A percentile compares a stretch with the other conserved stretches of the same genome.
Evolutionary conservation across 2,329 filamentous ascomycete genomes (phyloP).

Genomic region (Fusarium sp.): DNA sequence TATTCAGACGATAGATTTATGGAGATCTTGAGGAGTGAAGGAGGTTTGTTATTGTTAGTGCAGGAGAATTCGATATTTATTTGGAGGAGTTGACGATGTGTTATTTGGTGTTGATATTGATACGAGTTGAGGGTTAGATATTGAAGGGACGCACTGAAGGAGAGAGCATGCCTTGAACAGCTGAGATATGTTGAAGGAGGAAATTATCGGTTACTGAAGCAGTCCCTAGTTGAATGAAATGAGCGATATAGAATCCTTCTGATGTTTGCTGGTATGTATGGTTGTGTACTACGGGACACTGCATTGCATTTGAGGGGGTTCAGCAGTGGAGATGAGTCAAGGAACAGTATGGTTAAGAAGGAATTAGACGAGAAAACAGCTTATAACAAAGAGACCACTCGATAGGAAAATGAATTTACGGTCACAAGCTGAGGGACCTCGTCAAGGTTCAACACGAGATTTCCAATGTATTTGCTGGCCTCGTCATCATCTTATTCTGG

Average conservation of each 20-base stretch:
- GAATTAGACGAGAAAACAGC: not conserved
- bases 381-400: not conserved
- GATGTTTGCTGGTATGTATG: constrained; percentile 20
- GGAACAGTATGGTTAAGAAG: not conserved
- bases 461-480: constrained; percentile 1
- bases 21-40: constrained; percentile 5
- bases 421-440: not conserved
- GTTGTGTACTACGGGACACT: constrained; percentile 19
- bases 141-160: constrained; percentile 6
- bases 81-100: constrained; percentile 9
- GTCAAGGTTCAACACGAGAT: not conserved
- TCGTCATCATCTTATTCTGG: constrained; percentile 4
- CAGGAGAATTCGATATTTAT: constrained; percentile 8
- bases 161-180: not conserved
- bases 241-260: not conserved
- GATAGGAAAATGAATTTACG: not conserved
- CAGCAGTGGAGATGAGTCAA: not conserved
- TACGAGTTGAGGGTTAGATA: not conserved
- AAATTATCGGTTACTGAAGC: constrained; percentile 9
- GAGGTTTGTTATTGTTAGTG: constrained; percentile 11
- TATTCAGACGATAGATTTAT: constrained; percentile 34
- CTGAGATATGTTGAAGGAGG: not conserved
- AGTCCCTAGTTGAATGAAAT: constrained; percentile 1
- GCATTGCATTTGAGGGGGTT: not conserved
- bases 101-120: constrained; percentile 3